Evolutionary conservation across 306 rosid genomes (phyloP).

Genomic region (Lathyrus tuberosus): DNA sequence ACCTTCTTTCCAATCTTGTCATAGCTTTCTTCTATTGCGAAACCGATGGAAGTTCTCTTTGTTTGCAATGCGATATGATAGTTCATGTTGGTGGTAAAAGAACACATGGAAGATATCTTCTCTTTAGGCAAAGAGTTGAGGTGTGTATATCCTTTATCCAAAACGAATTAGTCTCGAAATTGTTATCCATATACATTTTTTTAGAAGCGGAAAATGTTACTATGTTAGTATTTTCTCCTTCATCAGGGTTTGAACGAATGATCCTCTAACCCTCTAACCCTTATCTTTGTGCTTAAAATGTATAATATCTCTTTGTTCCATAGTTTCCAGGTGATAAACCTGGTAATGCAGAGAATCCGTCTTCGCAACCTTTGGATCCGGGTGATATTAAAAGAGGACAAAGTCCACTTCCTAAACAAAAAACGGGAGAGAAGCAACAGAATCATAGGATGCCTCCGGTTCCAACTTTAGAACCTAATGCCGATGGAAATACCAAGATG

Average conservation of each 20-base stretch:
- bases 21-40: conserved; percentile 99
- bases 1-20: conserved; percentile 38
- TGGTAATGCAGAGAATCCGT: conserved; percentile 48
- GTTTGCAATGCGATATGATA: conserved; percentile 93
- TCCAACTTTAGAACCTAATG: conserved; percentile 52
- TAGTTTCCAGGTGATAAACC: conserved; percentile 96
- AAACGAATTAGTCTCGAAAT: background rate
- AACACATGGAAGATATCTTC: conserved; percentile 96
- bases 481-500: conserved; percentile 66
- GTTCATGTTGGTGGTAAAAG: conserved; percentile 99
- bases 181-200: background rate
- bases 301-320: conserved; percentile 37
- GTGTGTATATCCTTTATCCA: conserved; percentile 54
- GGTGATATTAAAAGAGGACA: conserved; percentile 62
- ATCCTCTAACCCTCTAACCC: no score
- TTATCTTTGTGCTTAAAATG: conserved; percentile 20
- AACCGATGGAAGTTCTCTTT: conserved; percentile 90
- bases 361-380: conserved; percentile 52
- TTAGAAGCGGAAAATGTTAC: background rate
- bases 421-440: conserved; percentile 63
- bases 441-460: conserved; percentile 62
- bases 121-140: conserved; percentile 93
- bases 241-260: background rate
- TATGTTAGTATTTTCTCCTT: background rate
- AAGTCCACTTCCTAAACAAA: conserved; percentile 51